Evolutionary conservation across 148 eudicot genomes (phyloP), one percentile per base, ranked within the genome.

Genomic region (Silene conica): DNA sequence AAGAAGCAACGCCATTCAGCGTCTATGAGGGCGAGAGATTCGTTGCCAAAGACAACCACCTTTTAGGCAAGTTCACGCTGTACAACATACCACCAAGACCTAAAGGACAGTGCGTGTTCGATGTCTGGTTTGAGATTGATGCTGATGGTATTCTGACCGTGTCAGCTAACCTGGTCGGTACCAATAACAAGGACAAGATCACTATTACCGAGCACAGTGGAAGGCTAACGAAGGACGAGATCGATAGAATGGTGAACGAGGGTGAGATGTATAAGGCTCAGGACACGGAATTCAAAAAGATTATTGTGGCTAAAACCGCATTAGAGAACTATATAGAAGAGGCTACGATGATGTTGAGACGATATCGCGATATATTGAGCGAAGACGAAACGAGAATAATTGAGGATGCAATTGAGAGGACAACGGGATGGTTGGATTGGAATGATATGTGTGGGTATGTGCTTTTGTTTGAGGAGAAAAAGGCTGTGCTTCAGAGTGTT

Each of bases 21-120:
- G 68, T 64, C 0, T 28, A 12, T 28, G 31, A 64, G 68, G 68
- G 68, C 6, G 68, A 64, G 68, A 31, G 68, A 31, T n/a, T 15
- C 0, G 31, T 11, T 3, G 68, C 60, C 0, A 7, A 31, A 21
- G 78, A 79, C 12, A 75, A 79, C 60, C 16, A 75, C 70, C 54
- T 74, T 3, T 62, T 80, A 16, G 78, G 78, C 6, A 13, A 54
- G 13, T 63, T 80, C 23, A 0, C 0, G 0, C 3, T 75, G 50
- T 2, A 18, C 8, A 57, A 58, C 18, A 25, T 80, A 62, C 82
- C 78, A 21, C 71, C 61, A 2, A 74, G 72, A 2, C 79, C 75
- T 10, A 34, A 31, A 31, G 34, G 34, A 0, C 4, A 2, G 34
- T 31, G 4, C 3, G 4, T 2, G 34, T 31, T 31, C 34, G 34